phyloP scores from a whole-genome alignment of 495 filamentous ascomycete species.

The Podospora didyma region DNA sequence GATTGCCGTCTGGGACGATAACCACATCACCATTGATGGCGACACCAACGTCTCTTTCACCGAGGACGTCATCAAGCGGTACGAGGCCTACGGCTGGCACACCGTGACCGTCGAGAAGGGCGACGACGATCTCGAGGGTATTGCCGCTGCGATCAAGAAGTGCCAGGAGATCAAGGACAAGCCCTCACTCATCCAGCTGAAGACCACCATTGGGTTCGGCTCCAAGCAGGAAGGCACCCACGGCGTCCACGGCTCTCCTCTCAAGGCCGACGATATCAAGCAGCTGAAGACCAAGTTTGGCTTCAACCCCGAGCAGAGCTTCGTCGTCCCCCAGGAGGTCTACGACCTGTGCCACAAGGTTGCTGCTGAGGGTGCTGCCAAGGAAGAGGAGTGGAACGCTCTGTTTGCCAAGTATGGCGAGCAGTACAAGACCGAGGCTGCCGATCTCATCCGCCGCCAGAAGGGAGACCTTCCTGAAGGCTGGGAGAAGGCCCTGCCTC shows the following conservation, averaged over 20 bases:
- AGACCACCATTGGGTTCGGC: constrained; percentile 96
- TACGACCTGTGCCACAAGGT: constrained; percentile 86
- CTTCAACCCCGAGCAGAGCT: constrained; percentile 90
- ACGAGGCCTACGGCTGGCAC: constrained; percentile 98
- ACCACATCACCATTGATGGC: constrained; percentile 90
- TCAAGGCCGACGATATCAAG: constrained; percentile 91
- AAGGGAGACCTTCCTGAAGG: constrained; percentile 85
- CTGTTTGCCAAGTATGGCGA: constrained; percentile 81
- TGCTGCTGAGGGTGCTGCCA: constrained; percentile 77
- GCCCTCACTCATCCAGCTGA: constrained; percentile 94
- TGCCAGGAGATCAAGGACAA: constrained; percentile 88
- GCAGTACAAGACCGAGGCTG: constrained; percentile 70
- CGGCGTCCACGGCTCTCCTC: constrained; percentile 90
- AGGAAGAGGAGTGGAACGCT: constrained; percentile 93
- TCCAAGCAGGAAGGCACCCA: constrained; percentile 90
- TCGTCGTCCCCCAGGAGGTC: constrained; percentile 90
- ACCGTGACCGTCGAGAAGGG: constrained; percentile 80
- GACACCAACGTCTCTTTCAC: constrained; percentile 95
- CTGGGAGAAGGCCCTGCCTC: constrained; percentile 92
- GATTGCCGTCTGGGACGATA: constrained; percentile 96
- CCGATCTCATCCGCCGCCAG: constrained; percentile 78
- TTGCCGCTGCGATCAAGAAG: constrained; percentile 83
- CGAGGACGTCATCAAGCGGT: constrained; percentile 92
- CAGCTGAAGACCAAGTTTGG: constrained; percentile 90
- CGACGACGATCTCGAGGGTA: constrained; percentile 82